These are phyloP conservation scores for Solanum appendiculatum DNA, from an alignment of 257 asterid species.

Conservation along the genomic window DNA sequence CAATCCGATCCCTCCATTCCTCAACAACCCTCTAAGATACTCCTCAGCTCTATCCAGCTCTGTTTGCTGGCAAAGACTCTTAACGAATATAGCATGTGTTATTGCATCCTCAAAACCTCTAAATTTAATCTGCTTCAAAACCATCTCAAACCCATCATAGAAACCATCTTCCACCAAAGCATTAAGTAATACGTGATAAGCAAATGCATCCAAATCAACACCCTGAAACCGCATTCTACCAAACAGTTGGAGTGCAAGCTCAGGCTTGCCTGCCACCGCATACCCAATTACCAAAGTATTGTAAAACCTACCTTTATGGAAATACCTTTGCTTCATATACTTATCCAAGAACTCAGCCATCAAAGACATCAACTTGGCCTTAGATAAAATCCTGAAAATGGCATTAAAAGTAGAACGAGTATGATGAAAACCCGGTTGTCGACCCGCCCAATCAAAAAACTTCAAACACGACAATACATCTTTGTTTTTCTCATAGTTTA, in stretches of 20 bases:
- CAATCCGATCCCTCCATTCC: constrained; percentile 10
- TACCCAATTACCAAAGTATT: constrained; percentile 67
- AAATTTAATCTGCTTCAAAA: constrained; percentile 38
- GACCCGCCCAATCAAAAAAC: constrained; percentile 95
- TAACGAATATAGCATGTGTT: constrained; percentile 58
- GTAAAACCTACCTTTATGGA: constrained; percentile 20
- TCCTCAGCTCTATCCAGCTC: constrained; percentile 50
- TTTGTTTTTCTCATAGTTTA: constrained; percentile 32
- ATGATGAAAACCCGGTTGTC: constrained; percentile 61
- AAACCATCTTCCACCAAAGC: constrained; percentile 54
- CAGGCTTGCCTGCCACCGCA: constrained; percentile 60
- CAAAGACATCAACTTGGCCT: constrained; percentile 36
- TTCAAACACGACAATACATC: constrained; percentile 63
- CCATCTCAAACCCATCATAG: constrained; percentile 37
- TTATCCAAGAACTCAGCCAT: constrained; percentile 44
- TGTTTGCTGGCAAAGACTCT: constrained; percentile 43
- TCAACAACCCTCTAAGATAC: constrained; percentile 33
- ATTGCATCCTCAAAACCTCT: constrained; percentile 36
- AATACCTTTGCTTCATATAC: constrained; percentile 19
- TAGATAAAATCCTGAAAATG: constrained; percentile 47
- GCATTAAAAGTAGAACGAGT: constrained; percentile 56
- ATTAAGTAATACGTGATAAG: constrained; percentile 66
- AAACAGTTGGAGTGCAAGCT: constrained; percentile 54
- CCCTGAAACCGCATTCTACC: constrained; percentile 78
- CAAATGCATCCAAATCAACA: constrained; percentile 47